Base-by-base conservation (phyloP, 2,329 filamentous ascomycete genomes). In the Aureobasidium sp. region DNA sequence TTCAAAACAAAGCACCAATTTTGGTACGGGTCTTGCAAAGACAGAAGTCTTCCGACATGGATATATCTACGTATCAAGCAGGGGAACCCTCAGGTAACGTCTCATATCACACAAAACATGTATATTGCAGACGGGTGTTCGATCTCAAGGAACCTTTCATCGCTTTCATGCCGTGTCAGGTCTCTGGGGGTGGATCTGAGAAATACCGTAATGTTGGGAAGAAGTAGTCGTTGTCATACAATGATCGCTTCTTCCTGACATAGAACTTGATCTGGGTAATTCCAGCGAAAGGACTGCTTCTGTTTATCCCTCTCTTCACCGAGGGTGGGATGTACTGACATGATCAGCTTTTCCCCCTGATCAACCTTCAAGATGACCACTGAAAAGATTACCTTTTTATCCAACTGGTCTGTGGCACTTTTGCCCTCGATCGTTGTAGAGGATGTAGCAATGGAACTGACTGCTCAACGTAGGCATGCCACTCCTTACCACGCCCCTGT, bases 261-360 rank as follows among this genome's bases (percentile, higher is more conserved):
- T 57, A 61, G 81, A 89, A 90, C 86, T 89, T 89, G 86, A 89
- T 88, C 85, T 88, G 85, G 84, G 85, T 86, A 88, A 89, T 88
- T 81, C 85, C 85, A 88, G 87, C 87, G 87, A 86, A 89, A 89
- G 87, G 84, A 89, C 83, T 89, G 87, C 87, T 87, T 86, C 83
- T 84, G 84, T 80, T 76, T 73, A 72, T 73, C 69, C 69, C 69
- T 62, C 64, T 60, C 64, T 64, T 70, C 69, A 27, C 61, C 57
- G 59, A 47, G 61, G 59, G 60, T 66, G 67, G 67, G 70, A 68
- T 71, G 69, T 71, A 77, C 79, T 84, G 73, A 84, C 77, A 69
- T 66, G 64, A 65, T 68, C 70, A 84, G 78, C 72, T 69, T 70
- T 10, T 11, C 33, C 47, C 67, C 70, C 73, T 76, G 73, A 77